Evolutionary conservation across 2,329 filamentous ascomycete genomes (phyloP), one percentile per base, ranked within the genome.

Genomic region (Pleomassaria siparia): DNA sequence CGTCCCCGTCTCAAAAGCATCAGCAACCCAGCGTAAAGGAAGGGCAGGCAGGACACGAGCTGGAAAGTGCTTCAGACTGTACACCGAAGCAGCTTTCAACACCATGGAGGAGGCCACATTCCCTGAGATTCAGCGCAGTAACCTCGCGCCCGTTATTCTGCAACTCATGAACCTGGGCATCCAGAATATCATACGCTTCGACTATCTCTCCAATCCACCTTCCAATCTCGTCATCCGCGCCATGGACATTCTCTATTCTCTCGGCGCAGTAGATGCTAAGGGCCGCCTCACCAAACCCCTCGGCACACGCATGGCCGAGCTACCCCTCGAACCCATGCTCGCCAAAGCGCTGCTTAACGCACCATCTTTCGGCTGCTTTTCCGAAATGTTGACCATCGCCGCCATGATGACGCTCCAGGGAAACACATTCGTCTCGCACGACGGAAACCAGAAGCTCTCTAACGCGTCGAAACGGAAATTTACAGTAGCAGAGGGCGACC

Each of bases 291-390:
- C 92, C 2, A 86, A 83, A 57, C 91, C 94, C 0, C 76, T 96
- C n/a, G 94, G 94, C 1, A 78, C 83, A 50, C 82, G 89, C 35
- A 96, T 97, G 91, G 92, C 94, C 0, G 92, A 97, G 68, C 77
- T 99, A 35, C 88, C 91, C 0, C 83, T 97, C 7, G 90, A 96
- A 59, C 94, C 94, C 0, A 96, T 96, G 90, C 94, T 96, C 81
- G 89, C 87, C 6, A 95, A 92, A 72, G 89, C 88, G 0, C 77
- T 96, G 4, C 82, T 97, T 8, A 83, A 85, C 15, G 88, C 91
- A 0, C 75, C 83, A 4, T 77, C 80, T 0, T 95, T 96, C 71
- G 80, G 79, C 29, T 96, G 91, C 58, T 74, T 95, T 11, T 86
- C 83, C 64, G 92, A 96, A 70, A 87, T 97, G 43, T 79, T 97